Conservation (phyloP, 2,329 filamentous ascomycete species). For the Ceratocystis eucalypticola region DNA sequence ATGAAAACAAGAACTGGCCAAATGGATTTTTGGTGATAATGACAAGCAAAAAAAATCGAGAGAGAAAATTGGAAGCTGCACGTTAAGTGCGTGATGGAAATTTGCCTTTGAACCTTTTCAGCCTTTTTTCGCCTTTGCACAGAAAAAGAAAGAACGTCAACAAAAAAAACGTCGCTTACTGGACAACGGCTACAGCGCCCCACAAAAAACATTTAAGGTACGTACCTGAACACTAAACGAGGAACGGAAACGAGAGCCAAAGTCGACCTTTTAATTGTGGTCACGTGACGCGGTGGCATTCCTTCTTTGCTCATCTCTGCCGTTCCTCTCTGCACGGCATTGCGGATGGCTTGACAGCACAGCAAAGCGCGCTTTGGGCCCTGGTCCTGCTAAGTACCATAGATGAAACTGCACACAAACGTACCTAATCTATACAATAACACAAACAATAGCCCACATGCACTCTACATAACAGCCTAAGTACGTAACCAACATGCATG, state of each 20-base stretch:
- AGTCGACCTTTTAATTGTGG: not conserved
- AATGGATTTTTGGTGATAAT: not conserved
- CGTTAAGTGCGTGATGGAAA: constrained; percentile 17
- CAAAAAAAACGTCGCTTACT: constrained; percentile 19
- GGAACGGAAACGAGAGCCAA: no score
- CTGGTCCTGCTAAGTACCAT: not conserved
- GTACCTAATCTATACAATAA: not conserved
- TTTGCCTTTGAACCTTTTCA: not conserved
- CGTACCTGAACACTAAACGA: not conserved
- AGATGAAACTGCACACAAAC: no score
- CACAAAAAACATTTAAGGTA: constrained; percentile 5
- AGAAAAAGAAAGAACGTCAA: constrained; percentile 16
- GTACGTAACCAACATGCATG: not conserved
- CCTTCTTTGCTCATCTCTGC: not conserved
- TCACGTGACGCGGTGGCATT: not conserved
- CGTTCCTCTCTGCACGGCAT: no score
- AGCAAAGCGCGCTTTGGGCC: not conserved
- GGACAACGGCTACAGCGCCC: constrained; percentile 11
- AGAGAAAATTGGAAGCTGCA: constrained; percentile 17
- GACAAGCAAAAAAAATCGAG: constrained; percentile 3
- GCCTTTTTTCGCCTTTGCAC: constrained; percentile 10
- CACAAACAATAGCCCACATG: not conserved
- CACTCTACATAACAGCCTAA: not conserved
- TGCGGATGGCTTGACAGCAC: not conserved
- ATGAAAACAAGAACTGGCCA: constrained; percentile 7